Conservation (phyloP, 176 grass and related monocot genomes). For the Areca catechu region DNA sequence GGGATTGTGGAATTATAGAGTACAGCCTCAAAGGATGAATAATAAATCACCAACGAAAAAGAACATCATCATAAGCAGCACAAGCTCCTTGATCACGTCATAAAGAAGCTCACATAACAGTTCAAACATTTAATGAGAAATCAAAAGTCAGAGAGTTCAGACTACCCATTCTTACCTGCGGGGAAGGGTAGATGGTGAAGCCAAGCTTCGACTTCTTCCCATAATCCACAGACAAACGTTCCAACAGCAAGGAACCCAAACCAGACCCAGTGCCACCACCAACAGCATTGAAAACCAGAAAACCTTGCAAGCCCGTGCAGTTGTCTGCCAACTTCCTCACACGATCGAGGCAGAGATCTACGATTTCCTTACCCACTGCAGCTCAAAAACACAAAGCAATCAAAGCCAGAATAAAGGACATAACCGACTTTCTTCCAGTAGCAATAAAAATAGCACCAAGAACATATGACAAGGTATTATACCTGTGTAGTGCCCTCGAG, state of each 20-base stretch:
- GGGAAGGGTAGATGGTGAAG: constrained; percentile 11
- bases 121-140: too few species aligned
- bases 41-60: too few species aligned
- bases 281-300: constrained; percentile 7
- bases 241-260: constrained; percentile 13
- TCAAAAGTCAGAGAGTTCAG: too few species aligned
- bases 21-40: too few species aligned
- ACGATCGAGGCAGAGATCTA: constrained; percentile 12
- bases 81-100: too few species aligned
- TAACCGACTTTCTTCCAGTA: too few species aligned
- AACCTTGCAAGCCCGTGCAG: constrained; percentile 11
- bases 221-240: constrained; percentile 11
- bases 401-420: too few species aligned
- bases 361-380: constrained; percentile 9
- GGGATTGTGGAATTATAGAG: too few species aligned
- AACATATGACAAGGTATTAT: too few species aligned
- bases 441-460: too few species aligned
- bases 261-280: constrained; percentile 11
- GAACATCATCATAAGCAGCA: too few species aligned
- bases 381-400: not conserved
- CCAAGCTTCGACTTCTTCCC: constrained; percentile 8
- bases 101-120: too few species aligned
- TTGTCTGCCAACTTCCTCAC: constrained; percentile 8
- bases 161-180: not conserved
- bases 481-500: constrained; percentile 9